Percentiles rank a stretch among this genome's conserved stretches.
Evolutionary conservation across 1,284 basidiomycete species (phyloP).

Genomic region (Ustilago lituana): DNA sequence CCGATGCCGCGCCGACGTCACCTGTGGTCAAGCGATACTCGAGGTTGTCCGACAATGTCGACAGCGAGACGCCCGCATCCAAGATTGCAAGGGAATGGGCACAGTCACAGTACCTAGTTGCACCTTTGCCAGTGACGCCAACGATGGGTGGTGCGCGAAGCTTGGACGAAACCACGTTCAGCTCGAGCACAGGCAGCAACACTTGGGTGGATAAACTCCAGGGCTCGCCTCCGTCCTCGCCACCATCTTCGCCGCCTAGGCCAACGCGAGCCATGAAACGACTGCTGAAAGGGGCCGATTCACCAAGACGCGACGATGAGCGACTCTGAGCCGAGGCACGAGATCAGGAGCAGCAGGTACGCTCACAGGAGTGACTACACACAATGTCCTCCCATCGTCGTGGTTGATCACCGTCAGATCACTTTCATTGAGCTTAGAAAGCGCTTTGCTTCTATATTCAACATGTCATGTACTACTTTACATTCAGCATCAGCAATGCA

Average conservation of each 20-base stretch:
- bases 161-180: neutral
- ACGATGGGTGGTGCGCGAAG: neutral
- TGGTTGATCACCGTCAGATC: too few species aligned
- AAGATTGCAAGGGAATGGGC: slow-evolving; percentile 46
- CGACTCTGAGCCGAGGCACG: too few species aligned
- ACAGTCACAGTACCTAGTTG: slow-evolving; percentile 22
- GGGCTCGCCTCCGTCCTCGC: slow-evolving; percentile 1
- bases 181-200: neutral
- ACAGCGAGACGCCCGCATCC: slow-evolving; percentile 24
- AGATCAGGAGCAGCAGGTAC: too few species aligned
- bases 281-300: neutral
- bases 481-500: too few species aligned
- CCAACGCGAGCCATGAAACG: slow-evolving; percentile 8
- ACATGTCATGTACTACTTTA: too few species aligned
- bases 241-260: slow-evolving; percentile 10
- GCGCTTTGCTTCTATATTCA: too few species aligned
- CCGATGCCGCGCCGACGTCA: slow-evolving; percentile 6
- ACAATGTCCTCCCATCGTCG: too few species aligned
- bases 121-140: slow-evolving; percentile 19
- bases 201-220: neutral
- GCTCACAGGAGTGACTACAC: too few species aligned
- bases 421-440: too few species aligned
- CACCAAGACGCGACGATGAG: too few species aligned
- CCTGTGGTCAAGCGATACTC: slow-evolving; percentile 16
- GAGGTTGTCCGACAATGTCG: slow-evolving; percentile 5